These are phyloP conservation scores for Paecilomyces sp. DNA, from an alignment of 2,329 filamentous ascomycete genomes.

Conservation along the genomic window DNA sequence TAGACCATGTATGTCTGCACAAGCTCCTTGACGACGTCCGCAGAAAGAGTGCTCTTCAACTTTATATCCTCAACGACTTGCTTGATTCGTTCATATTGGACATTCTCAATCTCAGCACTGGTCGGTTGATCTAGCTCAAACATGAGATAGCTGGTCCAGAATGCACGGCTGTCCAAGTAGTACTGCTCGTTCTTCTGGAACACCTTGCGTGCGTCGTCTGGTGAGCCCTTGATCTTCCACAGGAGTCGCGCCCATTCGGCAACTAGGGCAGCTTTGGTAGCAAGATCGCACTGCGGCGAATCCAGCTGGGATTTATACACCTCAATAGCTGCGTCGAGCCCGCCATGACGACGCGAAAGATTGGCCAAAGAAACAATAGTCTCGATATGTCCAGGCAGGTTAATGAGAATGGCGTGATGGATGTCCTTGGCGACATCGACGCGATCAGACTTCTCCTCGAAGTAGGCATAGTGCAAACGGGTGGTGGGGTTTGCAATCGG, in stretches of 20 bases:
- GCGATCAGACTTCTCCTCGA: conserved; percentile 78
- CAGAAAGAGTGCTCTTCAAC: conserved; percentile 62
- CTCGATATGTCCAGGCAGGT: conserved; percentile 75
- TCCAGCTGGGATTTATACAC: conserved; percentile 78
- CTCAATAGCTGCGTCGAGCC: conserved; percentile 75
- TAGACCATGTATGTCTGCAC: conserved; percentile 74
- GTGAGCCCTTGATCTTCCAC: conserved; percentile 78
- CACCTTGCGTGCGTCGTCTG: conserved; percentile 73
- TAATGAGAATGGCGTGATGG: conserved; percentile 69
- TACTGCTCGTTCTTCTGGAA: conserved; percentile 76
- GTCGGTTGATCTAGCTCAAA: conserved; percentile 85
- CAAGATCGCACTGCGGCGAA: conserved; percentile 61
- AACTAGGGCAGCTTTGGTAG: conserved; percentile 78
- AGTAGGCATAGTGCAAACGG: conserved; percentile 85
- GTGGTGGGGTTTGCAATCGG: conserved; percentile 79
- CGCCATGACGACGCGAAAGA: conserved; percentile 72
- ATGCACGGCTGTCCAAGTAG: conserved; percentile 77
- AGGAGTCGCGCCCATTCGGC: conserved; percentile 81
- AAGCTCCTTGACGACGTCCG: conserved; percentile 64
- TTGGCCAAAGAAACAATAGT: conserved; percentile 85
- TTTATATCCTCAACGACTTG: conserved; percentile 70
- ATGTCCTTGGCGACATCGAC: conserved; percentile 76
- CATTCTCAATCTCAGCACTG: conserved; percentile 54
- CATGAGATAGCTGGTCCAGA: conserved; percentile 83
- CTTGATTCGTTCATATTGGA: conserved; percentile 68